Percentiles rank a stretch among this genome's conserved stretches.
Conservation (phyloP, 1,139 yeast species). For the Tardiomyces depauwii region DNA sequence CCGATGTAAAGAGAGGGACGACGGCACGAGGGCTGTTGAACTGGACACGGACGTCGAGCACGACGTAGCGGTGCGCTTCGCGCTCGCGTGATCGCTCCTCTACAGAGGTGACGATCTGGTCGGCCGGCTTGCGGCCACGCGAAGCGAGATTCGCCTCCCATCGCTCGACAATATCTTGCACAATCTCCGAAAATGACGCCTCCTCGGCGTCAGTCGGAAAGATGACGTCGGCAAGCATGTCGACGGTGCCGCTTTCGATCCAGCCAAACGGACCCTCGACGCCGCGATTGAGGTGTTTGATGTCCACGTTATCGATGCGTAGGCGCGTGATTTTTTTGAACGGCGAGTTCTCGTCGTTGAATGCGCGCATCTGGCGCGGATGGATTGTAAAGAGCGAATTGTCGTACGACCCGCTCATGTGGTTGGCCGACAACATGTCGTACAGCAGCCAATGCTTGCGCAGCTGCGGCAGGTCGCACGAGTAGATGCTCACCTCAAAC, state of each 20-base stretch:
- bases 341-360: constrained; percentile 11
- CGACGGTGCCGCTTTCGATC: constrained; percentile 87
- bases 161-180: constrained; percentile 30
- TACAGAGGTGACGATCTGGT: constrained; percentile 17
- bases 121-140: constrained; percentile 5
- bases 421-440: constrained; percentile 75
- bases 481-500: constrained; percentile 75
- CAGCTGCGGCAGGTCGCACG: constrained; percentile 66
- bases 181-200: constrained; percentile 26
- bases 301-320: constrained; percentile 71
- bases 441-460: constrained; percentile 90
- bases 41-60: constrained; percentile 66
- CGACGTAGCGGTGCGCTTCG: constrained; percentile 43
- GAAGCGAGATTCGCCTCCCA: constrained; percentile 24
- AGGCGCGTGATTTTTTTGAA: constrained; percentile 67
- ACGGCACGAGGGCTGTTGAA: constrained; percentile 79
- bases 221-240: constrained; percentile 83
- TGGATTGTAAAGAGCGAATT: constrained; percentile 87
- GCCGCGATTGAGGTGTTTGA: constrained; percentile 85
- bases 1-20: constrained; percentile 78
- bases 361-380: constrained; percentile 42
- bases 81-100: constrained; percentile 20
- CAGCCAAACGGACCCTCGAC: constrained; percentile 94
- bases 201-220: constrained; percentile 53
- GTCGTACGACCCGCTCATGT: constrained; percentile 85